Evolutionary conservation across 2,329 filamentous ascomycete genomes (phyloP).

Genomic region (Exophiala spinifera): DNA sequence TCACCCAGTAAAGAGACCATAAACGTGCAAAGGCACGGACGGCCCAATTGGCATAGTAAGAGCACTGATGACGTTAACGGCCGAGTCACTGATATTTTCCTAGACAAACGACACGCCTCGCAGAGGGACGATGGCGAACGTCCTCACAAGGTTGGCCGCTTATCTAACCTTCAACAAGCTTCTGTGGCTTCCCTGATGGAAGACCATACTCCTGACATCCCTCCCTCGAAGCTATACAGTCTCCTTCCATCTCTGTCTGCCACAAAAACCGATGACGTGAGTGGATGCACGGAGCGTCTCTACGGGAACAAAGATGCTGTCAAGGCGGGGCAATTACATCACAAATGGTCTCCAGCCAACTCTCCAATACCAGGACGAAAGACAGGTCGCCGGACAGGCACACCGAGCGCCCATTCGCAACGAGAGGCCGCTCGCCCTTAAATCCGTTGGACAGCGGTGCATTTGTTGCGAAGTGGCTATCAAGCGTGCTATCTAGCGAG

Average conservation of each 20-base stretch:
- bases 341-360: neutral
- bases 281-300: neutral
- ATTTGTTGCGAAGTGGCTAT: slow-evolving; percentile 3
- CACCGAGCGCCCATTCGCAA: neutral
- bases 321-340: neutral
- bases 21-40: no score
- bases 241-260: neutral
- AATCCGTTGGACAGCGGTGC: neutral
- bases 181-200: neutral
- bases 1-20: no score
- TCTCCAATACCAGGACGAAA: neutral
- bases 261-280: neutral
- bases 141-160: neutral
- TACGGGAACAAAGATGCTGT: neutral
- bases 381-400: neutral
- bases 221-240: neutral
- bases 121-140: neutral
- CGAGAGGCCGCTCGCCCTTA: neutral
- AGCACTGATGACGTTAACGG: no score
- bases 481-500: neutral
- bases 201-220: neutral
- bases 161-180: neutral
- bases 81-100: no score
- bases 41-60: no score
- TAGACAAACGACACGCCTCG: neutral